Evolutionary conservation across 495 filamentous ascomycete species (phyloP).

Genomic region (Halenospora varia): DNA sequence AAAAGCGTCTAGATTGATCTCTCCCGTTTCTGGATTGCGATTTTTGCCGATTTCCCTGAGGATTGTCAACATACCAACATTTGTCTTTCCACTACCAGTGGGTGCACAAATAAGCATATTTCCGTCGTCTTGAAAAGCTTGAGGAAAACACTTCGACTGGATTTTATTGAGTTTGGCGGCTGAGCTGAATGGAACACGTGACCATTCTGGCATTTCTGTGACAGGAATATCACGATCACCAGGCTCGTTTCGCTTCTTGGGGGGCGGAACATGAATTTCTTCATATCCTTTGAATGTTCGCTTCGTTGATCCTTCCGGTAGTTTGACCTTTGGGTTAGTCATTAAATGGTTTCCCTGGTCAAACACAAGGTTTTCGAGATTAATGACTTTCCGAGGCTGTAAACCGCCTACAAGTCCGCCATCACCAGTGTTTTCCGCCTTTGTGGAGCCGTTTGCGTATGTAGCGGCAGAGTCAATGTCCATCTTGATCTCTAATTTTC

Average conservation of each 20-base stretch:
- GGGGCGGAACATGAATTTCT: constrained; percentile 93
- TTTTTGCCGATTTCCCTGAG: constrained; percentile 96
- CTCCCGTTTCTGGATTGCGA: constrained; percentile 77
- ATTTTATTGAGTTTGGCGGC: constrained; percentile 83
- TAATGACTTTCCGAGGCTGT: constrained; percentile 82
- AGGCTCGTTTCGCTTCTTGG: constrained; percentile 75
- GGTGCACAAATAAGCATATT: constrained; percentile 98
- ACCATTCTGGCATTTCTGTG: constrained; percentile 88
- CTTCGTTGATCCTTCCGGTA: constrained; percentile 95
- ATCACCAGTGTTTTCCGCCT: constrained; percentile 42
- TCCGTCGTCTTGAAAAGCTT: constrained; percentile 89
- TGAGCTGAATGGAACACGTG: constrained; percentile 76
- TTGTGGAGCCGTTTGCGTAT: constrained; percentile 38
- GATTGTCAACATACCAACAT: constrained; percentile 96
- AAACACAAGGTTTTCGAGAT: constrained; percentile 93
- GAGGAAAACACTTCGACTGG: constrained; percentile 86
- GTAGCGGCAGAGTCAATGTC: constrained; percentile 78
- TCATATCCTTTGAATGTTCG: constrained; percentile 96
- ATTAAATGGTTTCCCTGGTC: constrained; percentile 98
- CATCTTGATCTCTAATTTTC: constrained; percentile 87
- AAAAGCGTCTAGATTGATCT: constrained; percentile 92
- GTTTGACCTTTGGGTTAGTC: constrained; percentile 92
- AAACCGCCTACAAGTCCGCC: constrained; percentile 72
- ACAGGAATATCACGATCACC: constrained; percentile 78
- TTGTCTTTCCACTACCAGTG: constrained; percentile 97